Conservation (phyloP, 2,329 filamentous ascomycete genomes). For the Pezicula carpinea region DNA sequence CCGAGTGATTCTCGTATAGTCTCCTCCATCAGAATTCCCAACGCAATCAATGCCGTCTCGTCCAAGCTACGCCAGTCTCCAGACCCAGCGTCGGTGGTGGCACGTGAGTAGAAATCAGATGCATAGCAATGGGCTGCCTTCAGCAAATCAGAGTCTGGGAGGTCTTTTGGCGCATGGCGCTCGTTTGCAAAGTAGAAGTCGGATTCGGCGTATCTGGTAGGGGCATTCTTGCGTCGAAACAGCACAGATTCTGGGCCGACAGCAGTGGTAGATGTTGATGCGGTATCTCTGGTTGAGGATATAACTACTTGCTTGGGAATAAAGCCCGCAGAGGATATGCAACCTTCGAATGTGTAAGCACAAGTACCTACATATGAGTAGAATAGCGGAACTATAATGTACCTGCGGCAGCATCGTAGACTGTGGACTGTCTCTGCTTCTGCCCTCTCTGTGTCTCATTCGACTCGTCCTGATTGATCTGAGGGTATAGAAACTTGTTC, state of each 20-base stretch:
- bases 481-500: conserved; percentile 13
- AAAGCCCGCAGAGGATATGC: conserved; percentile 38
- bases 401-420: conserved; percentile 75
- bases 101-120: conserved; percentile 56
- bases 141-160: conserved; percentile 67
- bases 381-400: too few relatives aligned
- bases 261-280: conserved; percentile 28
- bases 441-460: conserved; percentile 8
- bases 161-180: conserved; percentile 42
- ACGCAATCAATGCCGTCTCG: conserved; percentile 70
- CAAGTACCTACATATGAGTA: neutral
- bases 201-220: conserved; percentile 62
- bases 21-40: conserved; percentile 74
- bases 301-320: conserved; percentile 26
- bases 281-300: conserved; percentile 23
- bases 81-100: conserved; percentile 20
- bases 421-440: conserved; percentile 39
- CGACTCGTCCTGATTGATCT: conserved; percentile 4
- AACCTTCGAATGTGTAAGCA: conserved; percentile 25
- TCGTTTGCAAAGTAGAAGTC: conserved; percentile 68
- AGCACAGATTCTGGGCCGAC: conserved; percentile 67
- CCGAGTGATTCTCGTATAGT: conserved; percentile 57
- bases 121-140: conserved; percentile 65
- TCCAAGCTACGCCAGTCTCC: conserved; percentile 59
- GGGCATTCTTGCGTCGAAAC: conserved; percentile 60